Evolutionary conservation across 2,329 filamentous ascomycete genomes (phyloP).

Genomic region (Akanthomyces muscarius): DNA sequence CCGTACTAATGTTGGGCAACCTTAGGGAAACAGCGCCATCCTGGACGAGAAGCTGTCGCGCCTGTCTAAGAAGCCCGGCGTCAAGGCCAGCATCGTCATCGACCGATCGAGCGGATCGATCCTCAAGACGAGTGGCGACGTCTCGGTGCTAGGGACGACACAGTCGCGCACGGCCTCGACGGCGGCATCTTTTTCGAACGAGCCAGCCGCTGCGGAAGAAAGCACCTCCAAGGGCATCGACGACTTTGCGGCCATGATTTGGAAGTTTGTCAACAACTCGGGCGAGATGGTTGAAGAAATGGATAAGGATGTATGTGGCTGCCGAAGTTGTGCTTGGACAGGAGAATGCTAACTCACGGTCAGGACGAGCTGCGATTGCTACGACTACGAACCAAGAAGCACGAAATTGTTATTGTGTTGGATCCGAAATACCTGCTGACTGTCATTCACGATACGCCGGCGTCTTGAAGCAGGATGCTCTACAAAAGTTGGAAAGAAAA

Average conservation of each 20-base stretch:
- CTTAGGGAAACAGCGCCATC: slow-evolving; percentile 50
- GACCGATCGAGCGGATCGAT: slow-evolving; percentile 69
- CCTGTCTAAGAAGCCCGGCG: slow-evolving; percentile 71
- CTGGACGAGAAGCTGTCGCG: slow-evolving; percentile 64
- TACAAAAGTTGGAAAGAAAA: not conserved
- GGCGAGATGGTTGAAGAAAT: slow-evolving; percentile 67
- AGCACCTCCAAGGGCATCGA: slow-evolving; percentile 58
- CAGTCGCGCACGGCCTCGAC: slow-evolving; percentile 35
- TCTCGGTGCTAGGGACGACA: slow-evolving; percentile 49
- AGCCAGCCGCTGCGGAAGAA: slow-evolving; percentile 39
- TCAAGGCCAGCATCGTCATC: slow-evolving; percentile 72
- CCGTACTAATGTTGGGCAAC: slow-evolving; percentile 24
- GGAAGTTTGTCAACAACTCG: slow-evolving; percentile 68
- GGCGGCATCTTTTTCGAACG: slow-evolving; percentile 43
- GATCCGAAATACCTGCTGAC: slow-evolving; percentile 75
- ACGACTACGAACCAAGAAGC: slow-evolving; percentile 75
- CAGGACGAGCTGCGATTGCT: slow-evolving; percentile 74
- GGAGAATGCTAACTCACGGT: slow-evolving; percentile 22
- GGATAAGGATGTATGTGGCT: slow-evolving; percentile 58
- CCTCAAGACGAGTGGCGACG: slow-evolving; percentile 68
- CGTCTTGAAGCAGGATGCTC: slow-evolving; percentile 44
- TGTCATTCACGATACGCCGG: slow-evolving; percentile 76
- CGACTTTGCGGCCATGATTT: slow-evolving; percentile 72
- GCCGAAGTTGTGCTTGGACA: not conserved
- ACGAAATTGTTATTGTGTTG: slow-evolving; percentile 79